Base-by-base conservation (phyloP, 2,329 filamentous ascomycete species). In the Phialophora tarda region DNA sequence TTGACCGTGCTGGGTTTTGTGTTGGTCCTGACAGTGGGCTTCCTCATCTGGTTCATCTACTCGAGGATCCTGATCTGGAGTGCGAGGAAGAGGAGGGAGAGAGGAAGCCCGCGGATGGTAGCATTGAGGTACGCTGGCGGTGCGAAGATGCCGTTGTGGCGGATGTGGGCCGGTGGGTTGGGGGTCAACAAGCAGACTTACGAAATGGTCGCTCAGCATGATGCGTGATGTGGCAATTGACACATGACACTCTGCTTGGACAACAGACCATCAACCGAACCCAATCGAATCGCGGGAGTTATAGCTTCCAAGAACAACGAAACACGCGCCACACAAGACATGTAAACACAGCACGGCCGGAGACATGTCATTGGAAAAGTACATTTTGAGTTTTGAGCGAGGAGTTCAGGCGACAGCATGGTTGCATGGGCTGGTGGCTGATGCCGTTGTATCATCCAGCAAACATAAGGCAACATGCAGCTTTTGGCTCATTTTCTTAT, bases 1-100 rank as follows among this genome's bases (percentile, higher is more conserved):
- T 78, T 86, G 17, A 86, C 84, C 2, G 75, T 83, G 24, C 71
- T 81, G 26, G 84, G 84, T 24, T 85, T 85, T 73, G 65, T 81
- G 44, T 69, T 84, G 12, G 84, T 82, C 28, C 79, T 79, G 50
- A 73, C 81, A 26, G 76, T 84, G 23, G 80, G 84, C 17, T 77
- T 83, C 64, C 73, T 77, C 47, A 74, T 82, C 62, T 86, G 83
- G 81, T 83, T 79, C 78, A 75, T 79, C 26, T 86, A 85, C 68
- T 80, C 80, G 30, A 81, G 82, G 4, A 69, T 83, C 24, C 72
- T 81, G 55, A 74, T 82, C 67, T 70, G 80, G 34, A 77, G 79
- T 41, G 64, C 67, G 30, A 66, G 65, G 26, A 62, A 57, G 44
- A 63, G 67, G 5, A 53, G 26, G 10, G 55, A 34, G 3, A 65